phyloP scores from a whole-genome alignment of 148 eudicot species.

The Cornus kousa region DNA sequence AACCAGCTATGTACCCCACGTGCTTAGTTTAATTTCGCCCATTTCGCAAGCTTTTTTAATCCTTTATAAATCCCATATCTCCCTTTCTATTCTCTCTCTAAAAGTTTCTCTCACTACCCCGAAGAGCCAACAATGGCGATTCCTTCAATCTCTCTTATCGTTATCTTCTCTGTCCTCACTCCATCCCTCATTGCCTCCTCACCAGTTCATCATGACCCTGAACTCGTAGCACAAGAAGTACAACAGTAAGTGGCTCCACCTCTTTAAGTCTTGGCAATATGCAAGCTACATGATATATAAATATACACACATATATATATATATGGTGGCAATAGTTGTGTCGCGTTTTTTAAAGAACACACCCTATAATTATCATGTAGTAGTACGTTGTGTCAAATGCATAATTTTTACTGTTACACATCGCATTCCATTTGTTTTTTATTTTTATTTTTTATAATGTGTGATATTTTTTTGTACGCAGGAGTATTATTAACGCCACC shows the following conservation, averaged over 20 bases:
- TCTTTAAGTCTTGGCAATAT: too few species aligned
- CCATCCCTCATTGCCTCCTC: constrained; percentile 18
- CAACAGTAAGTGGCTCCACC: constrained; percentile 16
- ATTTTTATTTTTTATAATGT: not conserved
- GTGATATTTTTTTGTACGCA: constrained; percentile 8
- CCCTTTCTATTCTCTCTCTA: not conserved
- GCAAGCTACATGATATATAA: too few species aligned
- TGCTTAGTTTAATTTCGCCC: constrained; percentile 10
- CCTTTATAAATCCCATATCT: constrained; percentile 17
- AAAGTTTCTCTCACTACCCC: not conserved
- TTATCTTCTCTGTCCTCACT: not conserved
- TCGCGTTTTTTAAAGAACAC: too few species aligned
- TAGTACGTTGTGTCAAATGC: too few species aligned
- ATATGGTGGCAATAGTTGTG: not conserved
- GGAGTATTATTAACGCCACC: constrained; percentile 45
- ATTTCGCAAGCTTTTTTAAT: constrained; percentile 12
- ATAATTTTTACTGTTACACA: too few species aligned
- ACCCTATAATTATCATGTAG: too few species aligned
- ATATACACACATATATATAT: too few species aligned
- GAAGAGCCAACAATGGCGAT: not conserved
- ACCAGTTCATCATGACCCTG: constrained; percentile 22
- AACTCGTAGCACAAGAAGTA: constrained; percentile 32
- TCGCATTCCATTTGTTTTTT: too few species aligned
- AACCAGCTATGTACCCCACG: constrained; percentile 1
- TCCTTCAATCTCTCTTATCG: constrained; percentile 3